Evolutionary conservation across 805 yeast genomes (phyloP), one percentile per base, ranked within the genome.

Genomic region (Wickerhamiella bombiphila): DNA sequence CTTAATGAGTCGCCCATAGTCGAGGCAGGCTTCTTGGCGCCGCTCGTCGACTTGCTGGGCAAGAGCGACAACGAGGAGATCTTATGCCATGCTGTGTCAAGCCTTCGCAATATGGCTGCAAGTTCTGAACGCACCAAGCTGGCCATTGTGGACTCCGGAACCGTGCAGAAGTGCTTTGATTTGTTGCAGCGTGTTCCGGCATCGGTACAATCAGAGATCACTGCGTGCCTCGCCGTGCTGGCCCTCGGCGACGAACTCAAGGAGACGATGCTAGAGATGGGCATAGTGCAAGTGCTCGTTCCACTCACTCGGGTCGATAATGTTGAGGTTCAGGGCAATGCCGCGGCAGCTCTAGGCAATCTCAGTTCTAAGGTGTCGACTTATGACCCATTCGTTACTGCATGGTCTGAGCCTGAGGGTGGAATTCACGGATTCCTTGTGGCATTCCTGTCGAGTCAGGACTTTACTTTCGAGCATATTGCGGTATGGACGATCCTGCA

Each of bases 291-390:
- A 50, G 95, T 85, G 26, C 69, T 91, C 45, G 76, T 91, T 41
- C 98, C 98, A 25, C 70, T 91, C 56, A 91, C 97, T 2, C 74
- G 72, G 49, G 80, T 93, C 31, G 70, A 70, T 39, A 85, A 85
- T 56, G 80, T 85, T 42, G 98, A 93, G 60, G 96, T 91, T 14
- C 91, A 94, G 58, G 98, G 98, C 40, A 91, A 91, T 59, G 80
- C 94, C 2, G 98, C 97, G 13, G 98, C 98, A 26, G 97, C 98
- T 2, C 69, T 91, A 48, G 98, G 98, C 22, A 91, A 91, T 55
- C 65, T 91, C 50, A 83, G 95, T 48, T 85, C 96, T 3, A 74
- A 95, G 60, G 82, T 88, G 26, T 72, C 71, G 50, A 86, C 82
- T 50, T 86, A 86, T 58, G 69, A 75, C 42, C 76, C 77, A 46